phyloP scores from a whole-genome alignment of 306 rosid species.

The Lathyrus tuberosus region DNA sequence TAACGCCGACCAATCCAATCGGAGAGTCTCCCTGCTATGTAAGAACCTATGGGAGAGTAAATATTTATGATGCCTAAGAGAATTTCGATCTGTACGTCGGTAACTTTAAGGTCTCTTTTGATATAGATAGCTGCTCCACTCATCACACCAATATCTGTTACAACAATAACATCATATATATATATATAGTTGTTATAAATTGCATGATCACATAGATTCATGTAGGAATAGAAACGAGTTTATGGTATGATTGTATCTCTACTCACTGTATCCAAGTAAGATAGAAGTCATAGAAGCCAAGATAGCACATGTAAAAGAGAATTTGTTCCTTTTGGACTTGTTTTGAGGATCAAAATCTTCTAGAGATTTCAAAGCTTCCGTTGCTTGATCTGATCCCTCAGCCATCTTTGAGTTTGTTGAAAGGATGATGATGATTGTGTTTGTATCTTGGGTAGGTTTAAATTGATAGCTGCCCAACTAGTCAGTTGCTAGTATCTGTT shows the following conservation, averaged over 20 bases:
- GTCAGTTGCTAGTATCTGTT: background rate
- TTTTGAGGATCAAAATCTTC: constrained; percentile 42
- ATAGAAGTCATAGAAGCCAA: constrained; percentile 80
- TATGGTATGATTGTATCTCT: background rate
- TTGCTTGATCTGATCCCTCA: constrained; percentile 32
- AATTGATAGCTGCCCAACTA: background rate
- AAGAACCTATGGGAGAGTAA: constrained; percentile 65
- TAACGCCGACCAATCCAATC: constrained; percentile 88
- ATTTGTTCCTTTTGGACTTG: constrained; percentile 56
- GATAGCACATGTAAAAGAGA: constrained; percentile 57
- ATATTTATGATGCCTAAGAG: constrained; percentile 64
- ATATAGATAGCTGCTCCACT: constrained; percentile 72
- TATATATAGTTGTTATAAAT: background rate
- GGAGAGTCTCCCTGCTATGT: constrained; percentile 68
- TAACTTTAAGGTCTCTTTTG: constrained; percentile 50
- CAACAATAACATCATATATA: background rate
- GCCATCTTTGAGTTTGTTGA: constrained; percentile 30
- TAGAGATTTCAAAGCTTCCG: background rate
- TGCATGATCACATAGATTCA: background rate
- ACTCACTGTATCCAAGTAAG: constrained; percentile 71
- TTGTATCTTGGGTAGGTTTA: background rate
- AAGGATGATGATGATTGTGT: background rate
- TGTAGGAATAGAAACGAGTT: background rate
- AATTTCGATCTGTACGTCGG: constrained; percentile 55
- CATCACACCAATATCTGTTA: constrained; percentile 82